A percentile compares a stretch with the other conserved stretches of the same genome.
Conservation (phyloP, 805 yeast species). For the Yamadazyma kitorensis region DNA sequence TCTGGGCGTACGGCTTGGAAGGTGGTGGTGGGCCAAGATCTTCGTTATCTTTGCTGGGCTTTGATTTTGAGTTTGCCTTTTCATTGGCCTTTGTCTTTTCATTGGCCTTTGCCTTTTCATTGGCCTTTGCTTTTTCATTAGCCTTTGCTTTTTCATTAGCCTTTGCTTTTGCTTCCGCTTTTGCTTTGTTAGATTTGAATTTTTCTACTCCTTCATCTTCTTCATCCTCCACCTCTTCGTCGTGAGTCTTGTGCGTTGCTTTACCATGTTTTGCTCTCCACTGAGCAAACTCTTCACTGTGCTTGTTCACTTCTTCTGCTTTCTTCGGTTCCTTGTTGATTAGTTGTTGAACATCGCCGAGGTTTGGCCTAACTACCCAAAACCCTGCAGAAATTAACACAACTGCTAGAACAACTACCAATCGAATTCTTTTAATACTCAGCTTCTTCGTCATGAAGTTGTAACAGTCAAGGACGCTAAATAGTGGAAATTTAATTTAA, state of each 20-base stretch:
- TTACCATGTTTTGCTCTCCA: conserved; percentile 9
- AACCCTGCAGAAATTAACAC: conserved; percentile 2
- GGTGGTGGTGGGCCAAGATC: conserved; percentile 1
- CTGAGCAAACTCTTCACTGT: conserved; percentile 6
- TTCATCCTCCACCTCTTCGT: conserved; percentile 2
- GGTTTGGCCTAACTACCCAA: not conserved
- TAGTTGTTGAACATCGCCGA: not conserved
- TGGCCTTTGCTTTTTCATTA: not conserved
- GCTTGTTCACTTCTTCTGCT: not conserved
- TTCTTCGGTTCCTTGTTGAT: conserved; percentile 1
- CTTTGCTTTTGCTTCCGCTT: not conserved
- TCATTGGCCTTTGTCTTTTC: conserved; percentile 1
- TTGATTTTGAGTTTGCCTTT: not conserved
- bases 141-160: not conserved
- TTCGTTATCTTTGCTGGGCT: not conserved
- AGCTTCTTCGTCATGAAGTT: conserved; percentile 10
- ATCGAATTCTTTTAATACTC: conserved; percentile 9
- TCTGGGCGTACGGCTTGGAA: conserved; percentile 2
- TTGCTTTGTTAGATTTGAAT: not conserved
- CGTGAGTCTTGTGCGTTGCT: not conserved
- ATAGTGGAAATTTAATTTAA: too few relatives aligned
- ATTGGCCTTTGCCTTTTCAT: not conserved
- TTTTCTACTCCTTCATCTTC: not conserved
- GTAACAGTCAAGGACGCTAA: too few relatives aligned
- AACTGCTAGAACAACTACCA: conserved; percentile 7